Conservation (phyloP, 768 basidiomycete species). For the Boletus rubropictus region DNA sequence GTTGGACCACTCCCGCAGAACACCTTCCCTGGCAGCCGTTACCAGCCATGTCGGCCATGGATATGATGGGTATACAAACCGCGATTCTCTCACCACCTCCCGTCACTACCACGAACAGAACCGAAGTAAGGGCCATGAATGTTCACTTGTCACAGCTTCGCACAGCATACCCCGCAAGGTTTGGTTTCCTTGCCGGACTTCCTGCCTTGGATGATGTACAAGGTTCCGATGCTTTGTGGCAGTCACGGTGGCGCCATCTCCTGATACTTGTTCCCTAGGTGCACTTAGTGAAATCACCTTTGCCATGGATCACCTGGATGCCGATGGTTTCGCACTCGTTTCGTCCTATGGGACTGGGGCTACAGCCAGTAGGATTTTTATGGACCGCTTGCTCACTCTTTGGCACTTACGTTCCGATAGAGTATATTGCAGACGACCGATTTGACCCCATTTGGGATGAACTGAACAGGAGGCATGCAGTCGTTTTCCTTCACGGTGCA, state of each 20-base stretch:
- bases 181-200: constrained; percentile 65
- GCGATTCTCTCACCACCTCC: constrained; percentile 68
- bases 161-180: constrained; percentile 44
- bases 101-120: constrained; percentile 39
- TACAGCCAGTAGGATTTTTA: constrained; percentile 42
- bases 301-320: constrained; percentile 54
- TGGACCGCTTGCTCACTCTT: background rate
- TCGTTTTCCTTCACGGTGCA: constrained; percentile 70
- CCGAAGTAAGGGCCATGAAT: constrained; percentile 44
- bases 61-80: constrained; percentile 47
- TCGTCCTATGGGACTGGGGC: constrained; percentile 60
- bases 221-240: constrained; percentile 34
- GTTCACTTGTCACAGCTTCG: constrained; percentile 43
- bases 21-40: constrained; percentile 63
- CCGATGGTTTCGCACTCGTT: constrained; percentile 59
- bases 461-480: constrained; percentile 49
- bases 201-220: constrained; percentile 58
- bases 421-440: constrained; percentile 57
- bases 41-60: constrained; percentile 58
- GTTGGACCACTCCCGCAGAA: constrained; percentile 58
- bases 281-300: constrained; percentile 55
- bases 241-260: background rate
- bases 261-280: constrained; percentile 34
- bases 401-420: constrained; percentile 31
- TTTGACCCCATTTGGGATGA: constrained; percentile 71